Conservation (phyloP, 768 basidiomycete genomes). For the Panaeolus papilionaceus region DNA sequence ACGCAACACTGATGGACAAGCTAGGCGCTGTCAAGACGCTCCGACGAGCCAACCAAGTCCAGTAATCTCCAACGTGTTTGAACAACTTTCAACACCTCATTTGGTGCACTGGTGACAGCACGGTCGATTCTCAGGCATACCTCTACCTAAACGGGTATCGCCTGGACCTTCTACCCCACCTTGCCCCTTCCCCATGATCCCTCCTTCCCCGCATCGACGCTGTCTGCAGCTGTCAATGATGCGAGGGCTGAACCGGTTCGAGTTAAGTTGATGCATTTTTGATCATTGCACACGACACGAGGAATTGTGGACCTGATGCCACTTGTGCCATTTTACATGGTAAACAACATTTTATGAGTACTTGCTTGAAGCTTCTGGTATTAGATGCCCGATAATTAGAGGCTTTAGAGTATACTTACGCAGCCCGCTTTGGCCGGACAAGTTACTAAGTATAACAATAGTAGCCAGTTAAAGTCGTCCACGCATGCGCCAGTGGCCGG, state of each 20-base stretch:
- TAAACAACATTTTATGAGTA: not conserved
- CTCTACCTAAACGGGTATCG: not conserved
- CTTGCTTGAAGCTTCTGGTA: slow-evolving; percentile 7
- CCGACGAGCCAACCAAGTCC: not conserved
- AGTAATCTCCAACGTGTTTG: not conserved
- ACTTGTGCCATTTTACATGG: slow-evolving; percentile 3
- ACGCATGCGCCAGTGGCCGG: not conserved
- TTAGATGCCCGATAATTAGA: slow-evolving; percentile 3
- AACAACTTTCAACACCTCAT: not conserved
- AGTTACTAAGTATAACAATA: not conserved
- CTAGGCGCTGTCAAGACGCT: not conserved
- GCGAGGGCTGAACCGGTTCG: not conserved
- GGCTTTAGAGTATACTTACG: slow-evolving; percentile 7
- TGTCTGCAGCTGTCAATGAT: slow-evolving; percentile 3
- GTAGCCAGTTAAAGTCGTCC: not conserved
- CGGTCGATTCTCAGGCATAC: not conserved
- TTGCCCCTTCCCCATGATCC: slow-evolving; percentile 12
- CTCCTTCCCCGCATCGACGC: slow-evolving; percentile 9
- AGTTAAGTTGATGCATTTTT: not conserved
- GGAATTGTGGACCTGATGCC: not conserved
- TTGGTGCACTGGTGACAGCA: not conserved
- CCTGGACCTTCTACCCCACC: not conserved
- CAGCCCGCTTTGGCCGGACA: not conserved
- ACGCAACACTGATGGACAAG: not conserved
- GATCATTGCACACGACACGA: not conserved